Percentiles rank a stretch among this genome's conserved stretches.
Conservation (phyloP, 768 basidiomycete species). For the Royoungia palumana region DNA sequence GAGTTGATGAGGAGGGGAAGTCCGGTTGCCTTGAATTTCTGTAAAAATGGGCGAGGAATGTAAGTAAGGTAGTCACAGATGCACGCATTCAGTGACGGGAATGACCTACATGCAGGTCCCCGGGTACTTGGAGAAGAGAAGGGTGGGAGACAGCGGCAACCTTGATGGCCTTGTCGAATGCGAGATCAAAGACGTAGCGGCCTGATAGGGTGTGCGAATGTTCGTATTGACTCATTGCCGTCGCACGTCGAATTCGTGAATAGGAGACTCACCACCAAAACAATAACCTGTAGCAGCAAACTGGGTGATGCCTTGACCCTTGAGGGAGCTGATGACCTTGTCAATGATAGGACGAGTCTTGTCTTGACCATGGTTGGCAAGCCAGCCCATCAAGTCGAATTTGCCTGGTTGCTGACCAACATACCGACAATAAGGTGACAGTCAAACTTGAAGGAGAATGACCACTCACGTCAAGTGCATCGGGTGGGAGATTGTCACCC, state of each 20-base stretch:
- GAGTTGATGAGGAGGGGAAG: constrained; percentile 68
- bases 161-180: constrained; percentile 38
- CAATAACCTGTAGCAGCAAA: constrained; percentile 70
- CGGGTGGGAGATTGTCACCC: constrained; percentile 24
- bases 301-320: constrained; percentile 52
- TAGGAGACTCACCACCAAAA: constrained; percentile 50
- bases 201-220: constrained; percentile 14
- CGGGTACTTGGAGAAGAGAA: constrained; percentile 35
- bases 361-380: constrained; percentile 39
- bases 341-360: constrained; percentile 49
- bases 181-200: constrained; percentile 45
- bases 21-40: constrained; percentile 50
- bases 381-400: constrained; percentile 35
- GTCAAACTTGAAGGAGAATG: neutral
- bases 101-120: constrained; percentile 54
- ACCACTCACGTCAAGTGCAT: constrained; percentile 12
- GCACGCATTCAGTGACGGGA: neutral
- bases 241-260: no score
- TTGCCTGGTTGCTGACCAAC: neutral
- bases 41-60: neutral
- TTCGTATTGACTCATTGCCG: no score
- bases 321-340: constrained; percentile 55
- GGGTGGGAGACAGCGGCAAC: constrained; percentile 47
- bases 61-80: neutral
- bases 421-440: neutral